Evolutionary conservation across 345 rosid genomes (phyloP).

Genomic region (Erodium maritimum): DNA sequence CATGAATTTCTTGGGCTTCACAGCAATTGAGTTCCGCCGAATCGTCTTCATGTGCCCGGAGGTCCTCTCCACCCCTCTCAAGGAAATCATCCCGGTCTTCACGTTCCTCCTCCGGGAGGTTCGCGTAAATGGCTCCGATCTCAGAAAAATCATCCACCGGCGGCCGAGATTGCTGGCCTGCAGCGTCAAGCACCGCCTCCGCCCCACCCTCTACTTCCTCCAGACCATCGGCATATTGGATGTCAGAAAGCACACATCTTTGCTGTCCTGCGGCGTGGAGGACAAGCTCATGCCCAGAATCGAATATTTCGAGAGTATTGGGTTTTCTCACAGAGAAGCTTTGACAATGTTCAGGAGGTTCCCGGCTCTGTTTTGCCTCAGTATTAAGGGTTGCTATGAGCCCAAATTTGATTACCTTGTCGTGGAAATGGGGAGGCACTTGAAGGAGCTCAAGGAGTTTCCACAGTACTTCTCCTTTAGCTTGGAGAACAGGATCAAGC

Average conservation of each 20-base stretch:
- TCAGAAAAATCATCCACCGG: slow-evolving; percentile 49
- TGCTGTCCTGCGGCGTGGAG: slow-evolving; percentile 80
- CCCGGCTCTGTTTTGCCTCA: slow-evolving; percentile 72
- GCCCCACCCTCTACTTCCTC: slow-evolving; percentile 74
- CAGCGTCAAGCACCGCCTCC: slow-evolving; percentile 42
- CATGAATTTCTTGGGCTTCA: slow-evolving; percentile 45
- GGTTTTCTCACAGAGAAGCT: slow-evolving; percentile 47
- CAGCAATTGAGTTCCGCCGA: slow-evolving; percentile 47
- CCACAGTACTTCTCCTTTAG: slow-evolving; percentile 85
- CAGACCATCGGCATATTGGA: slow-evolving; percentile 60
- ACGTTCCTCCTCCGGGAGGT: slow-evolving; percentile 92
- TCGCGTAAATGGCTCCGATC: slow-evolving; percentile 34
- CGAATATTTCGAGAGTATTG: slow-evolving; percentile 50
- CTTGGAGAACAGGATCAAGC: slow-evolving; percentile 74
- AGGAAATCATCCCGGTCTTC: slow-evolving; percentile 44
- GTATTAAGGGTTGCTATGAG: slow-evolving; percentile 51
- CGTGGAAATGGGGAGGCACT: slow-evolving; percentile 79
- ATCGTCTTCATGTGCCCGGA: slow-evolving; percentile 70
- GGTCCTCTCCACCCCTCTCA: slow-evolving; percentile 31
- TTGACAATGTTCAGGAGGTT: slow-evolving; percentile 58
- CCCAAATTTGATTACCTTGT: slow-evolving; percentile 55
- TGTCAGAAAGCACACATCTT: slow-evolving; percentile 49
- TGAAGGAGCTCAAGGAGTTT: slow-evolving; percentile 64
- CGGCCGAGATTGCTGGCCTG: slow-evolving; percentile 77
- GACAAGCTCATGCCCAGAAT: slow-evolving; percentile 55